phyloP scores from a whole-genome alignment of 2,329 filamentous ascomycete genomes.

The Microdochium nivale region DNA sequence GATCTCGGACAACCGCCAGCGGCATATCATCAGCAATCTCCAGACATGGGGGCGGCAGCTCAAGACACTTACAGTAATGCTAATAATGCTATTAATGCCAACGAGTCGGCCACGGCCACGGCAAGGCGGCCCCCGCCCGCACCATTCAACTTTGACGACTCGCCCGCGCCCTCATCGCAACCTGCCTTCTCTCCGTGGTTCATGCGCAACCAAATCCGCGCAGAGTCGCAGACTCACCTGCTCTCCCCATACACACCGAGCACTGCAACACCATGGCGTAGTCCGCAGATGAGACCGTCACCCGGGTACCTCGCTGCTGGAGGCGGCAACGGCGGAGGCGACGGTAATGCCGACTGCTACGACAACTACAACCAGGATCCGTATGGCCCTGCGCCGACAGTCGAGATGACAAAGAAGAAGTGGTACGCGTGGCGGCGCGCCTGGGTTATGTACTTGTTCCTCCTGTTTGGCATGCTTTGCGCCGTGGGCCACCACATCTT shows the following conservation, averaged over 20 bases:
- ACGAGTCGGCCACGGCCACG: neutral
- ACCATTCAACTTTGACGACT: neutral
- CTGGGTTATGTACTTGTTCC: slow-evolving; percentile 26
- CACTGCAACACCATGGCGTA: neutral
- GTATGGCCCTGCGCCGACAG: slow-evolving; percentile 9
- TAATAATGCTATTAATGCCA: no score
- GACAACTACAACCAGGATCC: slow-evolving; percentile 2
- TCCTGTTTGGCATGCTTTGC: slow-evolving; percentile 24
- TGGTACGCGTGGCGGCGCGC: slow-evolving; percentile 27
- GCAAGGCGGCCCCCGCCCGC: neutral
- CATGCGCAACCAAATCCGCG: neutral
- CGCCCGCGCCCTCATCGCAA: neutral
- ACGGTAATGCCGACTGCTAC: neutral
- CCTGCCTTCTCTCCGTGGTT: neutral
- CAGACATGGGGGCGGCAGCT: neutral
- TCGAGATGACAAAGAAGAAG: slow-evolving; percentile 3
- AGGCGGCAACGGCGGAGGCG: neutral
- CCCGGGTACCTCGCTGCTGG: neutral
- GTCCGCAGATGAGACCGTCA: neutral
- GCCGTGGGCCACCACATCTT: slow-evolving; percentile 28
- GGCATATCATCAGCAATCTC: no score
- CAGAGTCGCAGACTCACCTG: neutral
- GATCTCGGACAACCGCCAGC: no score
- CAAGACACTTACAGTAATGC: neutral
- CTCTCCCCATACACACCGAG: neutral